These are phyloP conservation scores for Heliosperma pusillum DNA, from an alignment of 148 eudicot genomes.

Conservation along the genomic window DNA sequence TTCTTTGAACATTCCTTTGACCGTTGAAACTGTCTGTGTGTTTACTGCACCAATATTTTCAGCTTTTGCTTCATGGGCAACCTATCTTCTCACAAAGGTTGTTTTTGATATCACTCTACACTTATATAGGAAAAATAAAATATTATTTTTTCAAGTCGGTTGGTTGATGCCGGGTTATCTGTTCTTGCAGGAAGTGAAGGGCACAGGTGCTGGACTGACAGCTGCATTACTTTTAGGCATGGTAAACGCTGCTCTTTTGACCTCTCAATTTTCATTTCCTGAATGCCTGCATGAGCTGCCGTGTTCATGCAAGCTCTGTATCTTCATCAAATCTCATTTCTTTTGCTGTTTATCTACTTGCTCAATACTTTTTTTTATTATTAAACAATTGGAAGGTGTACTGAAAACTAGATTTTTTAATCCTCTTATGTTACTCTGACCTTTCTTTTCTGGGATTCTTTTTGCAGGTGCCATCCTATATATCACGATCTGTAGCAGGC, in stretches of 20 bases:
- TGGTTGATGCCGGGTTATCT: conserved; percentile 18
- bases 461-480: conserved; percentile 93
- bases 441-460: background rate
- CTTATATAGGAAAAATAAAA: background rate
- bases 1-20: conserved; percentile 86
- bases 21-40: conserved; percentile 99
- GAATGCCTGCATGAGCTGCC: conserved; percentile 3
- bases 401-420: background rate
- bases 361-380: background rate
- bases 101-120: background rate
- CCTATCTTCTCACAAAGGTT: conserved; percentile 94
- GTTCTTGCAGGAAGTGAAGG: conserved; percentile 77
- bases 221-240: conserved; percentile 92
- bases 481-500: conserved; percentile 98
- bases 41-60: conserved; percentile 96
- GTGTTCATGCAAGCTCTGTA: background rate
- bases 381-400: background rate
- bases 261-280: conserved; percentile 15
- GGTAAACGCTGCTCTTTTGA: conserved; percentile 41
- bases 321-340: background rate
- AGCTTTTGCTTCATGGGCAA: conserved; percentile 94
- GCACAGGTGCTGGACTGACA: conserved; percentile 90
- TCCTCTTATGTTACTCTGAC: no score
- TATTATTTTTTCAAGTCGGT: background rate
- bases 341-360: background rate